A percentile compares a stretch with the other conserved stretches of the same genome.
phyloP scores from a whole-genome alignment of 2,329 filamentous ascomycete genomes.

The Purpureocillium lavendulum region DNA sequence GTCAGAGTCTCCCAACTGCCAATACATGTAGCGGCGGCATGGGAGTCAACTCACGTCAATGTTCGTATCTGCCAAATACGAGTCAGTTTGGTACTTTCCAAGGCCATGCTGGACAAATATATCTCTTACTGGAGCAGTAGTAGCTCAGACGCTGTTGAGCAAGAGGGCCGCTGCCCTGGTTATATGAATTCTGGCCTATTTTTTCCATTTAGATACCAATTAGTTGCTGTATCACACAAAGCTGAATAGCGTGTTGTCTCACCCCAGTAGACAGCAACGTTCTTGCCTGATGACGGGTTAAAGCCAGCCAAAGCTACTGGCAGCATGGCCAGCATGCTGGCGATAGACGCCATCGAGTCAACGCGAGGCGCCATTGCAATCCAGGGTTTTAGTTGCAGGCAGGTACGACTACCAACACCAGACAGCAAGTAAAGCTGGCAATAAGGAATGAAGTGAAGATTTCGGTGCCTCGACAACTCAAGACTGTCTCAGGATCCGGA shows the following conservation, averaged over 20 bases:
- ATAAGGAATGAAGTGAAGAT: too few relatives aligned
- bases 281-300: slow-evolving; percentile 34
- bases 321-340: slow-evolving; percentile 2
- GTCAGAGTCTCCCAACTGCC: neutral
- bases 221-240: neutral
- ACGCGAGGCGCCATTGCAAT: neutral
- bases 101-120: too few relatives aligned
- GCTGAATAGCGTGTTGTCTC: slow-evolving; percentile 8
- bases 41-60: slow-evolving; percentile 29
- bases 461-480: too few relatives aligned
- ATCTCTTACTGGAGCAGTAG: slow-evolving; percentile 49
- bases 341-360: neutral
- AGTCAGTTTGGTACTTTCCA: slow-evolving; percentile 5
- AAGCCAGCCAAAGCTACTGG: slow-evolving; percentile 33
- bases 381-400: too few relatives aligned
- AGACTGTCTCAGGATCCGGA: too few relatives aligned
- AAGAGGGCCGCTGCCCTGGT: slow-evolving; percentile 27
- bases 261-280: slow-evolving; percentile 63
- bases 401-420: too few relatives aligned
- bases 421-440: too few relatives aligned
- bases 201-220: neutral
- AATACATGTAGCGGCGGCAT: neutral
- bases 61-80: slow-evolving; percentile 26
- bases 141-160: slow-evolving; percentile 44
- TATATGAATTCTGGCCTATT: slow-evolving; percentile 51